Evolutionary conservation across 169 alveolate genomes (phyloP).

Genomic region (Plasmodium gonderi): DNA sequence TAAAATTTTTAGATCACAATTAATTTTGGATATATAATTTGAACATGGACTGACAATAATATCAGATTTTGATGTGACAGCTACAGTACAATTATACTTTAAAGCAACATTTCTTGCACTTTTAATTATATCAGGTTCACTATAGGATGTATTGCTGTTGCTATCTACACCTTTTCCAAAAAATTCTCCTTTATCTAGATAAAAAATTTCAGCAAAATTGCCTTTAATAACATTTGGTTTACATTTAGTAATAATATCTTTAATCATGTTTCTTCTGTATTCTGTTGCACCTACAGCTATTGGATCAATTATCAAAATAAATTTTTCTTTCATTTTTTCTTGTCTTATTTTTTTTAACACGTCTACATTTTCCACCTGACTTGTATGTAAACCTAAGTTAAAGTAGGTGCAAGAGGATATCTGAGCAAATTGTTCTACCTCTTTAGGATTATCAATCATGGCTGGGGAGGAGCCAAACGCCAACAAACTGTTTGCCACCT

Average conservation of each 20-base stretch:
- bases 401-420: conserved; percentile 48
- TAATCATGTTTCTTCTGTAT: conserved; percentile 39
- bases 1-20: conserved; percentile 48
- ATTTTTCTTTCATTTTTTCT: conserved; percentile 25
- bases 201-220: conserved; percentile 54
- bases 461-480: conserved; percentile 74
- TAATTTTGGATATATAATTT: conserved; percentile 26
- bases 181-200: conserved; percentile 56
- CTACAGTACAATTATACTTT: conserved; percentile 56
- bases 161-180: conserved; percentile 70
- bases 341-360: conserved; percentile 44
- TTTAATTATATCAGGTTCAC: conserved; percentile 24
- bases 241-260: conserved; percentile 40
- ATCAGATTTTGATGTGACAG: conserved; percentile 55
- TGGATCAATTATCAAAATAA: conserved; percentile 48
- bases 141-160: background rate
- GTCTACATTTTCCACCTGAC: conserved; percentile 38
- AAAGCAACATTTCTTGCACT: conserved; percentile 73
- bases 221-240: conserved; percentile 73
- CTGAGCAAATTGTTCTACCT: conserved; percentile 51
- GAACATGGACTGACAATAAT: conserved; percentile 52
- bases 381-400: conserved; percentile 51
- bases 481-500: conserved; percentile 58
- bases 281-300: conserved; percentile 73
- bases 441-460: conserved; percentile 72